These are phyloP conservation scores for Brasenia schreberi DNA, from an alignment of 164 flowering plant genomes.

Conservation along the genomic window DNA sequence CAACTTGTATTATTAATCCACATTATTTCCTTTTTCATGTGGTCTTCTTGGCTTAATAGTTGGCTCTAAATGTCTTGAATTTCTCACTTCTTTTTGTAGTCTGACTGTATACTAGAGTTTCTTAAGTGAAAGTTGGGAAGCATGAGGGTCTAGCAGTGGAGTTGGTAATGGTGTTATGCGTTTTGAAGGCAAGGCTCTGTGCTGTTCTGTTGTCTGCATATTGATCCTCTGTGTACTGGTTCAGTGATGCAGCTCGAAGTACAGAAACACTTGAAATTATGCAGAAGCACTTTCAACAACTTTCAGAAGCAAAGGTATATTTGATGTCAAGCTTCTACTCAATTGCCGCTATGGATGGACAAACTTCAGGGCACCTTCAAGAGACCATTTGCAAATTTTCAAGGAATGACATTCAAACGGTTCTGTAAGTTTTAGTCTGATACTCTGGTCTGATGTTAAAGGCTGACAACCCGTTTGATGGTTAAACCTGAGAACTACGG, in stretches of 20 bases:
- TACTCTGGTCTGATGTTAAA: too few relatives aligned
- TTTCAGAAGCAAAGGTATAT: conserved; percentile 66
- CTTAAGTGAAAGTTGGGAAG: too few relatives aligned
- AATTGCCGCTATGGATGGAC: conserved; percentile 95
- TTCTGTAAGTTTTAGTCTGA: conserved; percentile 45
- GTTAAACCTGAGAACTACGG: too few relatives aligned
- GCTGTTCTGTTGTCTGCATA: not conserved
- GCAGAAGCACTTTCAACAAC: conserved; percentile 61
- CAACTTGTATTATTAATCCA: not conserved
- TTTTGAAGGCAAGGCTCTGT: too few relatives aligned
- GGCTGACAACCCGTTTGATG: too few relatives aligned
- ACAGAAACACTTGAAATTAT: conserved; percentile 66
- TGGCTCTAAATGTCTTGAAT: too few relatives aligned
- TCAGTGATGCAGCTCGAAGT: conserved; percentile 73
- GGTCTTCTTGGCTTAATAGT: too few relatives aligned
- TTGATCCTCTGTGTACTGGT: not conserved
- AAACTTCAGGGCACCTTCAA: conserved; percentile 88
- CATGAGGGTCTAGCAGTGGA: too few relatives aligned
- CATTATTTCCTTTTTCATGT: too few relatives aligned
- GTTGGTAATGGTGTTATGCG: too few relatives aligned
- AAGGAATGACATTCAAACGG: conserved; percentile 52
- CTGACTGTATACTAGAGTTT: too few relatives aligned
- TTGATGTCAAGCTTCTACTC: conserved; percentile 88
- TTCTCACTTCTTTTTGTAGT: too few relatives aligned
- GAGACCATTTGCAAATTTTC: conserved; percentile 54